Conservation (phyloP, 306 rosid species). For the Begonia fuchsioides region DNA sequence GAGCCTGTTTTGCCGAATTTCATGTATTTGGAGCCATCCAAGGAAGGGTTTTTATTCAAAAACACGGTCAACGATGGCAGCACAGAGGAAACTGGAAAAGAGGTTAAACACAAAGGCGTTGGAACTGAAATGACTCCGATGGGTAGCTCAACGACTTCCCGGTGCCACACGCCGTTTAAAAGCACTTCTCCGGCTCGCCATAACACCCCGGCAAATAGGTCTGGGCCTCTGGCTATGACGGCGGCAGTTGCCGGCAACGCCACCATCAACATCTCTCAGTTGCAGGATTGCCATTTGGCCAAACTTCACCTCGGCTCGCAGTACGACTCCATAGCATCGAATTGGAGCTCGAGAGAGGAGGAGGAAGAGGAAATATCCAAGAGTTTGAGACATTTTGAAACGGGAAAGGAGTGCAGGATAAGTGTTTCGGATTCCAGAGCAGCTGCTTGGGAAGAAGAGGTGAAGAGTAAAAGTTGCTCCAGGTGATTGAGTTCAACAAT, state of each 20-base stretch:
- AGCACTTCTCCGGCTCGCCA: slow-evolving; percentile 78
- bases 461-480: slow-evolving; percentile 59
- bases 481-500: slow-evolving; percentile 30
- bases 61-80: slow-evolving; percentile 27
- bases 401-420: slow-evolving; percentile 31
- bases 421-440: slow-evolving; percentile 52
- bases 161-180: slow-evolving; percentile 82
- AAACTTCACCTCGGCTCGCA: slow-evolving; percentile 64
- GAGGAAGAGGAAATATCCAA: slow-evolving; percentile 89
- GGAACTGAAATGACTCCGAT: slow-evolving; percentile 98
- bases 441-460: slow-evolving; percentile 82
- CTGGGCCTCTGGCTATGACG: slow-evolving; percentile 58
- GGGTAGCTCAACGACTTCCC: slow-evolving; percentile 87
- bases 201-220: slow-evolving; percentile 74
- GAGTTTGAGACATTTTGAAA: slow-evolving; percentile 74
- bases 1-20: slow-evolving; percentile 38
- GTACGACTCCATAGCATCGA: slow-evolving; percentile 52
- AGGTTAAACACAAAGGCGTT: slow-evolving; percentile 51
- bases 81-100: slow-evolving; percentile 47
- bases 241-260: slow-evolving; percentile 14
- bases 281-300: slow-evolving; percentile 77
- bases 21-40: slow-evolving; percentile 40
- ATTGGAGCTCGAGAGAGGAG: slow-evolving; percentile 93
- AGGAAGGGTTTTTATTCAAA: slow-evolving; percentile 59
- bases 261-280: slow-evolving; percentile 50